Base-by-base conservation (phyloP, 805 yeast species). In the Yarrowia sp. region DNA sequence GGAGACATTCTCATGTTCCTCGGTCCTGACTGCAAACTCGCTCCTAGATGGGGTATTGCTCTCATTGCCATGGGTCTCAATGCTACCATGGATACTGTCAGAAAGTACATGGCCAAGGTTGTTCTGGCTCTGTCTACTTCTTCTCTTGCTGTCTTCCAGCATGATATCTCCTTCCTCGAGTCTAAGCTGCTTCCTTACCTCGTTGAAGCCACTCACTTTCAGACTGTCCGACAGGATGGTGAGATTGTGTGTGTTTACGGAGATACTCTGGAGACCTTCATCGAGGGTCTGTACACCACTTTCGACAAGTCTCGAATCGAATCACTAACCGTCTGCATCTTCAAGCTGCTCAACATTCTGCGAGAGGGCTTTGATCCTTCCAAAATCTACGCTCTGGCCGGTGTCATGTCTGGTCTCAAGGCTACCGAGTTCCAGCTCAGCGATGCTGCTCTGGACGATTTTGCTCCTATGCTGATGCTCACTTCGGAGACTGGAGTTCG, bases 81-180 rank as follows among this genome's bases (percentile, higher is more conserved):
- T 57, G 90, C 92, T 0, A 81, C 90, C 0, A 85, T 87, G 85
- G 96, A 90, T 66, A 82, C 90, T 7, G 90, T 92, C 1, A 78
- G 92, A 66, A 85, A 84, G 69, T 85, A 84, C 69, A 77, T 89
- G 0, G 73, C 87, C 68, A 78, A 80, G 1, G 71, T 89, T 50
- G 76, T 90, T 48, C 80, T 87, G 43, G 76, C 82, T 9, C 77
- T 90, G 35, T 82, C 84, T 6, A 67, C 70, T 1, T 73, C 79
- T 36, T 78, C 84, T 67, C 75, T 86, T 60, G 69, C 77, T 28
- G 69, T 84, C 50, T 79, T 88, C 75, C 73, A 84, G 66, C 71
- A 78, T 67, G 69, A 78, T 71, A 72, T 73, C 47, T 75, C 75
- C 14, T 77, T 82, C 65, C 71, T 86, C 38, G 78, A 79, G 8